Conservation (phyloP, 1,139 yeast species). For the Hanseniaspora gamundiae region DNA sequence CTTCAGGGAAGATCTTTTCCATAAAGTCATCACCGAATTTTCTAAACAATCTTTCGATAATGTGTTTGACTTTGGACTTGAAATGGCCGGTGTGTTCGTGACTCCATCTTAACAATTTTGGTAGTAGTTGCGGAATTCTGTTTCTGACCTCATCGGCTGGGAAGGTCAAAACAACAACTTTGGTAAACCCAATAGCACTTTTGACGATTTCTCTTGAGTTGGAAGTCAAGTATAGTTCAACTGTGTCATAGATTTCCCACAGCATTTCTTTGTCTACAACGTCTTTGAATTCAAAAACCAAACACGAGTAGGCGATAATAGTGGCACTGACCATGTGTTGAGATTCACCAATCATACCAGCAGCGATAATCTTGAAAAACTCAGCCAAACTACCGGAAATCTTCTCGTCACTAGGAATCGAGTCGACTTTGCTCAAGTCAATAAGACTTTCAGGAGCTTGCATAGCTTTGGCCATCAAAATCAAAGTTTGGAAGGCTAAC, state of each 20-base stretch:
- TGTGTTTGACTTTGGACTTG: slow-evolving; percentile 83
- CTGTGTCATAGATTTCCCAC: slow-evolving; percentile 72
- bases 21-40: slow-evolving; percentile 77
- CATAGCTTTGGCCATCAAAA: slow-evolving; percentile 71
- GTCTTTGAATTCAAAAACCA: slow-evolving; percentile 75
- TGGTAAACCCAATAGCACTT: slow-evolving; percentile 87
- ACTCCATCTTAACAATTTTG: slow-evolving; percentile 79
- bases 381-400: slow-evolving; percentile 56
- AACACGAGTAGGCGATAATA: slow-evolving; percentile 77
- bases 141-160: slow-evolving; percentile 69
- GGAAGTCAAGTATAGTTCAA: slow-evolving; percentile 81
- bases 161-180: slow-evolving; percentile 74
- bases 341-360: slow-evolving; percentile 88
- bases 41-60: slow-evolving; percentile 80
- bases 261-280: slow-evolving; percentile 43
- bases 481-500: slow-evolving; percentile 61
- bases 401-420: slow-evolving; percentile 37
- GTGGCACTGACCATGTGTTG: slow-evolving; percentile 97
- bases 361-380: slow-evolving; percentile 85
- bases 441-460: slow-evolving; percentile 53
- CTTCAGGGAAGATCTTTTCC: slow-evolving; percentile 77
- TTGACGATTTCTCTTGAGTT: slow-evolving; percentile 89
- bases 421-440: slow-evolving; percentile 45
- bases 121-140: slow-evolving; percentile 52
- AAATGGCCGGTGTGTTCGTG: slow-evolving; percentile 94